Conservation (phyloP, 306 rosid genomes). For the Mimosa pudica region DNA sequence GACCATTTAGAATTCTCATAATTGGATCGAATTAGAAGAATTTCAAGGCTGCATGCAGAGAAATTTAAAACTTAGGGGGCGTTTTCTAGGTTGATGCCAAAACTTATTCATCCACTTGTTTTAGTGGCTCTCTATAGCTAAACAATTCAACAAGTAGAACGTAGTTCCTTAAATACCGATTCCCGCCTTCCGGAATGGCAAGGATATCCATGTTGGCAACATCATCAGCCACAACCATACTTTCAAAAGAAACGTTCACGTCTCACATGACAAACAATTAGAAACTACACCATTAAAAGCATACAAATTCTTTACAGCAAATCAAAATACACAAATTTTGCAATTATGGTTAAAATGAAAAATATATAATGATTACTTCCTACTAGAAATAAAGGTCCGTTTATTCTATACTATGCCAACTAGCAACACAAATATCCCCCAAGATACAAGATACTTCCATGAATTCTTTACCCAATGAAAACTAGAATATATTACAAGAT, state of each 20-base stretch:
- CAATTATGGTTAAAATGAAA: neutral
- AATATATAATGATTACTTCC: constrained; percentile 24
- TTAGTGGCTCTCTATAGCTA: neutral
- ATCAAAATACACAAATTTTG: neutral
- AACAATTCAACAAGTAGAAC: neutral
- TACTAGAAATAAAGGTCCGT: constrained; percentile 21
- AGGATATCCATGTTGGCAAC: too few relatives aligned
- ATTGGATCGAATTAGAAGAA: too few relatives aligned
- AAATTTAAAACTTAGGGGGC: neutral
- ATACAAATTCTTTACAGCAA: neutral
- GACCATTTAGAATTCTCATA: too few relatives aligned
- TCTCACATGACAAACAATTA: neutral
- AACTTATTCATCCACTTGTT: neutral
- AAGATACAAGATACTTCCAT: constrained; percentile 19
- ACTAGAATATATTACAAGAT: constrained; percentile 25
- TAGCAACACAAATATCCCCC: constrained; percentile 30
- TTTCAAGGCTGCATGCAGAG: neutral
- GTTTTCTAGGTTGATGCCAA: neutral
- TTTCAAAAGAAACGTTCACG: neutral
- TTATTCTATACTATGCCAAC: constrained; percentile 11
- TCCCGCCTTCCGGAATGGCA: neutral
- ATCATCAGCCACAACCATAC: too few relatives aligned
- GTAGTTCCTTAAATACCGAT: neutral
- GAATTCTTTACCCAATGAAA: neutral
- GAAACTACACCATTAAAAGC: neutral